Base-by-base conservation (phyloP, 495 filamentous ascomycete genomes). In the Cladorrhinum samala region DNA sequence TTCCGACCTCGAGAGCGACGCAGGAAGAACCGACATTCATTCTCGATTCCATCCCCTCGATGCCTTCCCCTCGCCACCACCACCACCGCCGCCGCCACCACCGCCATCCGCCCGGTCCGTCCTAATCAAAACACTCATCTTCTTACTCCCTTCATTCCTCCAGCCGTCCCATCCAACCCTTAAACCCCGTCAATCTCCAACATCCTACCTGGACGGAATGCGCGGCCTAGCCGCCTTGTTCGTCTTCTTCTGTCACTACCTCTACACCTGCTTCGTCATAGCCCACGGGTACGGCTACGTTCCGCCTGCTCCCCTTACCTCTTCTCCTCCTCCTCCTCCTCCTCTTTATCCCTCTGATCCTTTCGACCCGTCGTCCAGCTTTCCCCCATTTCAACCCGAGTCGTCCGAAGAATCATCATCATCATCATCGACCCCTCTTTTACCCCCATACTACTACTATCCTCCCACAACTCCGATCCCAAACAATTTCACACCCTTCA, bases 151-250 rank as follows among this genome's bases (percentile, higher is more conserved):
- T 21, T 68, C 63, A 56, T 74, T 75, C 55, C 36, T 72, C 40
- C 67, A 67, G 16, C 7, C 27, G 38, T 3, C 3, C 2, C 38
- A 23, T 18, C 13, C 17, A 17, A n/a, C 2, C 17, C 13, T 11
- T 16, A n/a, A n/a, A 14, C 63, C 67, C 37, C 47, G 56, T 39
- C n/a, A n/a, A n/a, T n/a, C n/a, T n/a, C 69, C 76, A 7, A 83
- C 80, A 2, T 71, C 78, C 11, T 81, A 81, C 58, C 74, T 83
- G 33, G 76, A 80, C 59, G 80, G 80, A 33, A 69, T 83, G 56
- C 75, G 80, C 53, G 80, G 80, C 23, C 64, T 83, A 40, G 80
- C 80, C 9, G 78, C 79, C 2, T 68, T 83, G 39, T 68, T 81
- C 50, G 80, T 83, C 45, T 81, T 81, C 56, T 71, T 76, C 60